These are phyloP conservation scores for Xylaria nigripes DNA, from an alignment of 495 filamentous ascomycete species.

Conservation along the genomic window DNA sequence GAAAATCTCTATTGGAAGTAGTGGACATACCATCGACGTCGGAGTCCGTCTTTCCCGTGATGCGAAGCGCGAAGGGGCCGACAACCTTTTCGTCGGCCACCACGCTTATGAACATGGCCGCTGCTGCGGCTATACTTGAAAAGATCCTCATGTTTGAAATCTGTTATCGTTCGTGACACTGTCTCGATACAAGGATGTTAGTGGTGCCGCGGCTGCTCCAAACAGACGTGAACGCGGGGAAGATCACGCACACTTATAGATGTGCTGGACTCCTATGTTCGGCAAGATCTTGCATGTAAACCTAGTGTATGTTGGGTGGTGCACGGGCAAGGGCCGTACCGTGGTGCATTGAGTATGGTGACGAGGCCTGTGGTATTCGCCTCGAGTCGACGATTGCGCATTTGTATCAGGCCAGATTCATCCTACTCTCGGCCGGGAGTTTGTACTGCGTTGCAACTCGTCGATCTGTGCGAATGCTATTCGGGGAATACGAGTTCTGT, in stretches of 20 bases:
- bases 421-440: background rate
- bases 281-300: background rate
- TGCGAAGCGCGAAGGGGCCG: slow-evolving; percentile 18
- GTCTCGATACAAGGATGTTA: too few relatives aligned
- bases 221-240: background rate
- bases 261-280: background rate
- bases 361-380: background rate
- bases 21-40: slow-evolving; percentile 15
- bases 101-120: background rate
- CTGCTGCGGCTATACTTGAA: background rate
- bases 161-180: background rate
- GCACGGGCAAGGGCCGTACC: too few relatives aligned
- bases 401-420: background rate
- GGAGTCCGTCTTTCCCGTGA: slow-evolving; percentile 14
- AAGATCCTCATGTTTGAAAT: background rate
- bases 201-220: too few relatives aligned
- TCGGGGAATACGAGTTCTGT: background rate
- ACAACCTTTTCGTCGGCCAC: slow-evolving; percentile 12
- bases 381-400: background rate
- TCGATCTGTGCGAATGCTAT: background rate
- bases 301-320: background rate
- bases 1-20: too few relatives aligned
- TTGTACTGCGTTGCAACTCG: background rate
- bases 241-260: background rate
- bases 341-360: background rate